phyloP scores from a whole-genome alignment of 2,329 filamentous ascomycete genomes.

The Teratosphaeria destructans region DNA sequence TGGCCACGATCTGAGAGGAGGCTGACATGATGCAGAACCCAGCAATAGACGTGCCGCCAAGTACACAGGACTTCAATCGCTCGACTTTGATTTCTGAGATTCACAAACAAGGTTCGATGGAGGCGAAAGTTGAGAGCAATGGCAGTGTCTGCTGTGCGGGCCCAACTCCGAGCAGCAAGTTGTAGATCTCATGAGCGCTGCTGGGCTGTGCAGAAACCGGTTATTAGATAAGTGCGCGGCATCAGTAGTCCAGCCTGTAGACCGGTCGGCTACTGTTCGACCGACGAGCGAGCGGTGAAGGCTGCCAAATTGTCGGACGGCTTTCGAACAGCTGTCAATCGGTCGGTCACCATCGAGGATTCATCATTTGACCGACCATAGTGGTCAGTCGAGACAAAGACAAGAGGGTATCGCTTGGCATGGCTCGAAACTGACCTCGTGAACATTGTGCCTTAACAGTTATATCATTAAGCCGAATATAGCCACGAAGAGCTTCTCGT shows the following conservation, averaged over 20 bases:
- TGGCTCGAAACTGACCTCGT: not conserved
- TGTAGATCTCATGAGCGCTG: not conserved
- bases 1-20: not conserved
- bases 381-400: not conserved
- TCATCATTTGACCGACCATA: not conserved
- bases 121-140: conserved; percentile 26
- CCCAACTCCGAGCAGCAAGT: conserved; percentile 6
- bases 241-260: not conserved
- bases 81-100: conserved; percentile 22
- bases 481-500: not conserved
- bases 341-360: not conserved
- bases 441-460: not conserved
- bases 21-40: conserved; percentile 33
- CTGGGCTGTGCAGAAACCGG: not conserved
- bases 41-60: conserved; percentile 46
- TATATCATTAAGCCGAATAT: not conserved
- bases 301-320: not conserved
- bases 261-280: not conserved
- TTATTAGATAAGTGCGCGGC: not conserved
- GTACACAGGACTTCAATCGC: conserved; percentile 39
- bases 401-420: not conserved
- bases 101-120: conserved; percentile 23
- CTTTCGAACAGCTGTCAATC: not conserved
- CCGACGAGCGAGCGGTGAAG: not conserved
- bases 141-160: conserved; percentile 28